A percentile compares a stretch with the other conserved stretches of the same genome.
These are phyloP conservation scores for Penicillium waksmanii DNA, from an alignment of 495 filamentous ascomycete species.

Conservation along the genomic window DNA sequence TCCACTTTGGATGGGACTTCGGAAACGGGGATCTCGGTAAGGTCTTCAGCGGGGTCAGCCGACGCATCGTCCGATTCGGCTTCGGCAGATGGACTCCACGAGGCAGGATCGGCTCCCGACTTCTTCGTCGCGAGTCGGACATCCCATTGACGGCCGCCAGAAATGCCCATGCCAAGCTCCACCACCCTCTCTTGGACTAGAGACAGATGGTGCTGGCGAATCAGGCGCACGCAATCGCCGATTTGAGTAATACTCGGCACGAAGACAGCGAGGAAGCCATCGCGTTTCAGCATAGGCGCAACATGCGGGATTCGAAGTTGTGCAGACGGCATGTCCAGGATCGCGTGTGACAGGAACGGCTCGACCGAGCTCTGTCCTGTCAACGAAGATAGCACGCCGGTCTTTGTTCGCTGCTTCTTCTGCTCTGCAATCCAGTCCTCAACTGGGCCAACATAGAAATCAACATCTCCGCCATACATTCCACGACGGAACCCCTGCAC, in stretches of 20 bases:
- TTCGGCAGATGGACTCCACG: constrained; percentile 33
- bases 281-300: constrained; percentile 55
- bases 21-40: constrained; percentile 2
- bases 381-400: constrained; percentile 22
- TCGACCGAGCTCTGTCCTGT: constrained; percentile 25
- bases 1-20: constrained; percentile 31
- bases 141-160: constrained; percentile 67
- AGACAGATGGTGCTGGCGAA: constrained; percentile 54
- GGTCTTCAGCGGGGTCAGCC: not conserved
- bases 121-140: constrained; percentile 57
- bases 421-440: constrained; percentile 63
- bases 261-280: constrained; percentile 69
- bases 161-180: constrained; percentile 63
- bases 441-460: constrained; percentile 72
- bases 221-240: constrained; percentile 56
- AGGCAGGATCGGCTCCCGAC: constrained; percentile 45
- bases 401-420: constrained; percentile 36
- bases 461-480: constrained; percentile 66
- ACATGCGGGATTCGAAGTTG: constrained; percentile 62
- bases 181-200: constrained; percentile 64
- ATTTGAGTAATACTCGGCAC: constrained; percentile 80
- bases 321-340: constrained; percentile 71
- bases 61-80: constrained; percentile 21
- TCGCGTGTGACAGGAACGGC: constrained; percentile 66
- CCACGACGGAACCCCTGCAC: constrained; percentile 69